Evolutionary conservation across 805 yeast species (phyloP).

Genomic region (Spencermartinsiella europaea): DNA sequence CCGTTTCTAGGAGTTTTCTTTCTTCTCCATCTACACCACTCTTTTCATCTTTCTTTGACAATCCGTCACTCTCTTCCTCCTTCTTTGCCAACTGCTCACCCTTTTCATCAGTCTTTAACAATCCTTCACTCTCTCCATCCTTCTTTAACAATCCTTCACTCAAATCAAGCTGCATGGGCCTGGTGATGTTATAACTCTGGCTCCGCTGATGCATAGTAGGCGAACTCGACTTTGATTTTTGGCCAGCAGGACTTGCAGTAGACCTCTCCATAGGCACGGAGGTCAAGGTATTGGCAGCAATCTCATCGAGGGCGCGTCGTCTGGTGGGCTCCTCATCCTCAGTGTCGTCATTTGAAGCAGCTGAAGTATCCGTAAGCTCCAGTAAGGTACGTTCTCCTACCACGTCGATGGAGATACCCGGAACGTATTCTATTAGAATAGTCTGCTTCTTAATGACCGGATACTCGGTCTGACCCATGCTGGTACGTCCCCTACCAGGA

Average conservation of each 20-base stretch:
- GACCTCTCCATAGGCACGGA: neutral
- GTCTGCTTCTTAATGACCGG: constrained; percentile 58
- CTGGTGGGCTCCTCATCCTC: constrained; percentile 27
- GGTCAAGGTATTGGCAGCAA: neutral
- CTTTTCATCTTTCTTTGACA: neutral
- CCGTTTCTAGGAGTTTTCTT: neutral
- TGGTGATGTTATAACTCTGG: neutral
- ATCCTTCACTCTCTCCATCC: neutral
- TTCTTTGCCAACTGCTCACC: neutral
- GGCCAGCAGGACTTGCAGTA: neutral
- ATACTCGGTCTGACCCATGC: constrained; percentile 33
- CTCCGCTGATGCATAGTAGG: neutral
- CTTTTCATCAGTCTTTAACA: neutral
- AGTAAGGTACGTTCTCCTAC: constrained; percentile 57
- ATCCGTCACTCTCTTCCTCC: neutral
- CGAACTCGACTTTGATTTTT: neutral
- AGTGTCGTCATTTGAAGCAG: constrained; percentile 42
- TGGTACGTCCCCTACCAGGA: constrained; percentile 8
- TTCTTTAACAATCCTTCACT: neutral
- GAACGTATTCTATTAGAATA: constrained; percentile 56
- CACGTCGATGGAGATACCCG: constrained; percentile 62
- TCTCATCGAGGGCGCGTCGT: neutral
- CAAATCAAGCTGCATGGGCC: neutral
- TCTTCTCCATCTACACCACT: neutral
- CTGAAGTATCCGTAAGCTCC: constrained; percentile 43